phyloP scores from a whole-genome alignment of 169 alveolate species.

The Babesia sp. region DNA sequence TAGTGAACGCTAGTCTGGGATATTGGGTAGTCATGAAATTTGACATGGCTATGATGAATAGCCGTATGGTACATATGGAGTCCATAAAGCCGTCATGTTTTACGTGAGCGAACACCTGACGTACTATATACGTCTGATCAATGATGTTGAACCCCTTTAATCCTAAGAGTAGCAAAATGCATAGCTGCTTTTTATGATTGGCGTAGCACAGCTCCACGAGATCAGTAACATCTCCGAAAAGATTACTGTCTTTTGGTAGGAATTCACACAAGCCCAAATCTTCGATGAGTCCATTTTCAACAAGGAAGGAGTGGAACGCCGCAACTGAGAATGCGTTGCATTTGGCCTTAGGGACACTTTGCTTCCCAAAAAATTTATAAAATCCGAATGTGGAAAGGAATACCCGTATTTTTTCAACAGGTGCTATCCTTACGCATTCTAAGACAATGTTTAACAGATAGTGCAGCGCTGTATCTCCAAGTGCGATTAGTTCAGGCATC shows the following conservation, averaged over 20 bases:
- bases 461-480: conserved; percentile 32
- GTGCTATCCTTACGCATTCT: conserved; percentile 29
- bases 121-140: neutral
- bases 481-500: conserved; percentile 18
- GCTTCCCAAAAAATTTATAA: conserved; percentile 34
- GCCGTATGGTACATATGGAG: conserved; percentile 27
- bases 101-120: conserved; percentile 21
- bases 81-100: conserved; percentile 13
- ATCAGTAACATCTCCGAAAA: neutral
- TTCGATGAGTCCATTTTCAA: neutral
- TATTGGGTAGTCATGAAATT: conserved; percentile 12
- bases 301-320: conserved; percentile 13
- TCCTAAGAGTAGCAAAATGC: conserved; percentile 31
- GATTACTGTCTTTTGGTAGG: neutral
- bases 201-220: neutral
- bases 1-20: conserved; percentile 17
- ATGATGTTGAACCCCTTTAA: conserved; percentile 41
- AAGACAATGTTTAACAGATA: conserved; percentile 27
- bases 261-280: conserved; percentile 14
- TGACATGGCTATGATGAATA: conserved; percentile 16
- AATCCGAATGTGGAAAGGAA: conserved; percentile 5
- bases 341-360: conserved; percentile 5
- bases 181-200: conserved; percentile 34
- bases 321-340: conserved; percentile 3
- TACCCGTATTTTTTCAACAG: conserved; percentile 13